Conservation (phyloP, 2,329 filamentous ascomycete genomes). For the Epichloe bromicola region DNA sequence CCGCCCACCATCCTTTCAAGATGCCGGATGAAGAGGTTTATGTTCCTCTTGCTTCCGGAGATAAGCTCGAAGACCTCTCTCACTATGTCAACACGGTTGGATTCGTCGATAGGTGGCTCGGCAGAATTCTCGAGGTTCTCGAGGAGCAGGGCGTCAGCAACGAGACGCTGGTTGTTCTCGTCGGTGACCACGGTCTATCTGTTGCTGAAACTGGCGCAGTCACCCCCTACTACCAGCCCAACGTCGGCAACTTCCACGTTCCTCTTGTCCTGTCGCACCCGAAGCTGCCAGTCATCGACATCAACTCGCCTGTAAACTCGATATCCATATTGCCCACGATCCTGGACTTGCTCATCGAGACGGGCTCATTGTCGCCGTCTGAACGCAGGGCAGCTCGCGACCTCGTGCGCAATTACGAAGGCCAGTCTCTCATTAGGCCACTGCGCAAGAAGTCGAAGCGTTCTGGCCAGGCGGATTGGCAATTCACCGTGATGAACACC, state of each 20-base stretch:
- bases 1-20: slow-evolving; percentile 21
- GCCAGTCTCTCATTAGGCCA: slow-evolving; percentile 21
- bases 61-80: slow-evolving; percentile 18
- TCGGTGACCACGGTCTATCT: slow-evolving; percentile 21
- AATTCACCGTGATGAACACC: slow-evolving; percentile 15
- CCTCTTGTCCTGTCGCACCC: slow-evolving; percentile 22
- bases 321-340: slow-evolving; percentile 22
- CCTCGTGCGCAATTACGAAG: slow-evolving; percentile 21
- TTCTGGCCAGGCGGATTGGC: slow-evolving; percentile 13
- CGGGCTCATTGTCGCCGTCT: slow-evolving; percentile 16
- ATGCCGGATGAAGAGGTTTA: slow-evolving; percentile 18
- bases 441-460: slow-evolving; percentile 11
- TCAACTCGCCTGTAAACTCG: slow-evolving; percentile 19
- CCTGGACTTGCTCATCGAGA: slow-evolving; percentile 21
- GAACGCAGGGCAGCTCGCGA: slow-evolving; percentile 15
- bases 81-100: slow-evolving; percentile 20
- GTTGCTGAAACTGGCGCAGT: slow-evolving; percentile 19
- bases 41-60: slow-evolving; percentile 12
- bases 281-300: slow-evolving; percentile 18
- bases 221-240: slow-evolving; percentile 21
- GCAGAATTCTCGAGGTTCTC: slow-evolving; percentile 17
- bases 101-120: slow-evolving; percentile 21
- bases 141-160: slow-evolving; percentile 18
- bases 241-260: slow-evolving; percentile 22
- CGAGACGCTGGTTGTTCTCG: slow-evolving; percentile 19